Conservation (phyloP, 2,329 filamentous ascomycete species). For the Neurospora sp. region DNA sequence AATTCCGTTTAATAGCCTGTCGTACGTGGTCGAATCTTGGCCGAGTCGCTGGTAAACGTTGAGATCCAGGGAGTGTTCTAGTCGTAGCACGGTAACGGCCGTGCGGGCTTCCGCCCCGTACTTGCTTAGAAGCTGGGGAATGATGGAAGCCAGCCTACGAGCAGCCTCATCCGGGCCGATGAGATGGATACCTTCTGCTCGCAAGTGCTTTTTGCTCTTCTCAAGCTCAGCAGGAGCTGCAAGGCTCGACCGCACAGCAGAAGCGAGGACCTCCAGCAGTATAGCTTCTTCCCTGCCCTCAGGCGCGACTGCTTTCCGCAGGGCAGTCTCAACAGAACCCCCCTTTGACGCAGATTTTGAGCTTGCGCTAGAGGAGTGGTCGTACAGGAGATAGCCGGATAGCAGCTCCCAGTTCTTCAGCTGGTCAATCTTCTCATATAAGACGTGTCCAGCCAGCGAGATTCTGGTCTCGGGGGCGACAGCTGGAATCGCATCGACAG, state of each 20-base stretch:
- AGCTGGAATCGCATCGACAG: constrained; percentile 49
- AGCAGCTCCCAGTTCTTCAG: constrained; percentile 81
- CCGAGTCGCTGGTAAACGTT: constrained; percentile 82
- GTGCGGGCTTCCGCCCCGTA: constrained; percentile 85
- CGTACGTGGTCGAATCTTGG: constrained; percentile 73
- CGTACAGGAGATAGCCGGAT: constrained; percentile 82
- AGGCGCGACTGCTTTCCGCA: constrained; percentile 65
- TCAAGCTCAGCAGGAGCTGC: constrained; percentile 56
- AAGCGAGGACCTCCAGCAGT: constrained; percentile 76
- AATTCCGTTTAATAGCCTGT: constrained; percentile 77
- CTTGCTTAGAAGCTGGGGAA: constrained; percentile 82
- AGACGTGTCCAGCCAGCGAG: constrained; percentile 71
- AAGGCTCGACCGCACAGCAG: constrained; percentile 67
- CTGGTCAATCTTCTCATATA: constrained; percentile 74
- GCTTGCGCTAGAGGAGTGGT: constrained; percentile 62
- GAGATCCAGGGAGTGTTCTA: constrained; percentile 79
- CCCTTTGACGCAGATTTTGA: constrained; percentile 27
- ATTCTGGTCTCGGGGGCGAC: constrained; percentile 68
- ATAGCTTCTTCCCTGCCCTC: constrained; percentile 70
- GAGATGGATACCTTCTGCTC: neutral
- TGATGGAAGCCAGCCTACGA: constrained; percentile 63
- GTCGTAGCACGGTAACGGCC: constrained; percentile 71
- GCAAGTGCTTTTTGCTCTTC: constrained; percentile 24
- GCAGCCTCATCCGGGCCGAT: constrained; percentile 69
- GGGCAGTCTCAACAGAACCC: constrained; percentile 40